Conservation (phyloP, 2,329 filamentous ascomycete species). For the Colletotrichum melonis region DNA sequence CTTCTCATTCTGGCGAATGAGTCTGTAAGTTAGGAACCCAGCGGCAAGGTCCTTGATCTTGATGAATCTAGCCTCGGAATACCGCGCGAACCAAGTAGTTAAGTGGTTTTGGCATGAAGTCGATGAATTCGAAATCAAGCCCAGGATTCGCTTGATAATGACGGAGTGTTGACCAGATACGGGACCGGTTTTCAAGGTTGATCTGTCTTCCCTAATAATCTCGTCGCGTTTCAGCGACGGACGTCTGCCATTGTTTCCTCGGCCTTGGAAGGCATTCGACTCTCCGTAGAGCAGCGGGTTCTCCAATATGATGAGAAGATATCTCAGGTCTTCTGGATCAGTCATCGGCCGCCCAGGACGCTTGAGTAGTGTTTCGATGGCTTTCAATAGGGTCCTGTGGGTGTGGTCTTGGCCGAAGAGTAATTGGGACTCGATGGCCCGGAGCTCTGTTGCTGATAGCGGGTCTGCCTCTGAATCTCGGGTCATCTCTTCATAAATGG, state of each 20-base stretch:
- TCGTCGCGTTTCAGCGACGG: neutral
- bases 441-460: conserved; percentile 50
- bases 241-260: conserved; percentile 43
- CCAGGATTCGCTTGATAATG: conserved; percentile 86
- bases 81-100: conserved; percentile 81
- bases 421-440: conserved; percentile 59
- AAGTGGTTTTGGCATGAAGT: conserved; percentile 81
- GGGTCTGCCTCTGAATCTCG: conserved; percentile 43
- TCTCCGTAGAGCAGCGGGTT: conserved; percentile 78
- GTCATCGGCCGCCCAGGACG: conserved; percentile 78
- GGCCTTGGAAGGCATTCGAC: conserved; percentile 52
- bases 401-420: conserved; percentile 74
- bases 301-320: conserved; percentile 80
- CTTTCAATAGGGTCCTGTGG: conserved; percentile 78
- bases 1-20: conserved; percentile 77
- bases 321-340: conserved; percentile 77
- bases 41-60: conserved; percentile 81
- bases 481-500: conserved; percentile 65
- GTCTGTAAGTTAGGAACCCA: conserved; percentile 83
- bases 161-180: conserved; percentile 78
- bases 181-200: conserved; percentile 51
- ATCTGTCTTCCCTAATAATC: conserved; percentile 2
- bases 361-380: conserved; percentile 82
- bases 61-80: conserved; percentile 75
- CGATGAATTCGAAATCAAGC: conserved; percentile 80